A percentile compares a stretch with the other conserved stretches of the same genome.
Evolutionary conservation across 78 protist species (phyloP).

Genomic region (Speleostelium caveatum): DNA sequence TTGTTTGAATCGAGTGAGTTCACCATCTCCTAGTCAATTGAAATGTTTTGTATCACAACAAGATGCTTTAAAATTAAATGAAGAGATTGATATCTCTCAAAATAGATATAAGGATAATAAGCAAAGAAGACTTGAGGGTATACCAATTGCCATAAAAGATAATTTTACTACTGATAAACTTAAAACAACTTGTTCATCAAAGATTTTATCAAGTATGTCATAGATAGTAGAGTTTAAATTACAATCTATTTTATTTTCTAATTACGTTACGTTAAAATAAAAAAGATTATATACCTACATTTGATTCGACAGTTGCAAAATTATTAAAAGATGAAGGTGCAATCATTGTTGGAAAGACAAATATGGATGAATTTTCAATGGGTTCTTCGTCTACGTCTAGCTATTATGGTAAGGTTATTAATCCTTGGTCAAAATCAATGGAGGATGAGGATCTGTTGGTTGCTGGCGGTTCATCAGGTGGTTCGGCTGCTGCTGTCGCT

Average conservation of each 20-base stretch:
- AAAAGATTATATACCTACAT: slow-evolving; percentile 83
- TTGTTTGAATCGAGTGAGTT: neutral
- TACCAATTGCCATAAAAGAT: slow-evolving; percentile 90
- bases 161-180: slow-evolving; percentile 77
- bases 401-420: slow-evolving; percentile 11
- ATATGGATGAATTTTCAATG: slow-evolving; percentile 96
- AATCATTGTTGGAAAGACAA: slow-evolving; percentile 90
- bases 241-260: no score
- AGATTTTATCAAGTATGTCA: slow-evolving; percentile 63
- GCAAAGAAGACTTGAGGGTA: slow-evolving; percentile 72
- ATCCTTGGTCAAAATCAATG: slow-evolving; percentile 28
- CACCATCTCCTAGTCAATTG: neutral
- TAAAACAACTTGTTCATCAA: slow-evolving; percentile 85
- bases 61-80: neutral
- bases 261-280: no score
- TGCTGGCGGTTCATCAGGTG: slow-evolving; percentile 88
- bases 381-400: slow-evolving; percentile 69
- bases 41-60: neutral
- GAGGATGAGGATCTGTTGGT: neutral
- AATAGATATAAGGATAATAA: neutral
- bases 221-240: no score
- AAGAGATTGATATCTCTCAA: neutral
- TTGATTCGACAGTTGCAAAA: slow-evolving; percentile 82
- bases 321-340: slow-evolving; percentile 84
- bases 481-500: slow-evolving; percentile 85